These are phyloP conservation scores for Thielaviopsis populi DNA, from an alignment of 2,329 filamentous ascomycete genomes.

Conservation along the genomic window DNA sequence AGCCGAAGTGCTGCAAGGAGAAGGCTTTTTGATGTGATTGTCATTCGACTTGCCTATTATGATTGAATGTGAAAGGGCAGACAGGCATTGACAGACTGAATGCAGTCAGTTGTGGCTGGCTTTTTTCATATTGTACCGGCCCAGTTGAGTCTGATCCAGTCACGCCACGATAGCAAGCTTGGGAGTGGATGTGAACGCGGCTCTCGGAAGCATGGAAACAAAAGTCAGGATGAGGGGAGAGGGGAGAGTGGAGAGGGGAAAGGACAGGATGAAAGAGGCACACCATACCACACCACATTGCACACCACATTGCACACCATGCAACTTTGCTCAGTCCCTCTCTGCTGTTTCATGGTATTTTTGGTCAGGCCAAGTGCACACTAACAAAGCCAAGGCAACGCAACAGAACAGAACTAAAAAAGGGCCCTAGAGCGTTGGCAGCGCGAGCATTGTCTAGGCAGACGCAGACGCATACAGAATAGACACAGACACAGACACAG, in stretches of 20 bases:
- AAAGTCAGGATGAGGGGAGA: not conserved
- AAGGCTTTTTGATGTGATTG: not conserved
- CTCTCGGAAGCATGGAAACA: too few relatives aligned
- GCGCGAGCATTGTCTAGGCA: not conserved
- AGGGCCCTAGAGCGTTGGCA: not conserved
- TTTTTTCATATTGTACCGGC: not conserved
- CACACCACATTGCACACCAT: too few relatives aligned
- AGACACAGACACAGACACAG: too few relatives aligned
- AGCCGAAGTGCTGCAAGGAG: not conserved
- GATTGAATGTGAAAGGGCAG: not conserved
- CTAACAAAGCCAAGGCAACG: not conserved
- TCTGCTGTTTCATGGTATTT: slow-evolving; percentile 1
- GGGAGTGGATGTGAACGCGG: too few relatives aligned
- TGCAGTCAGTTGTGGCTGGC: not conserved
- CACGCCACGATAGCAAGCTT: not conserved
- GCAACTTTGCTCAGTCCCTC: not conserved
- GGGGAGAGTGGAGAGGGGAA: not conserved
- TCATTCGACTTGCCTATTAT: not conserved
- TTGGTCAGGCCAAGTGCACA: not conserved
- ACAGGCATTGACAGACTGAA: not conserved
- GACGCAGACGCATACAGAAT: too few relatives aligned
- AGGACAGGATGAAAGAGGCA: not conserved
- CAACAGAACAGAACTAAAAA: not conserved
- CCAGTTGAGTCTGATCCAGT: not conserved
- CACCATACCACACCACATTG: not conserved